Conservation (phyloP, 768 basidiomycete genomes). For the Suillus bovinus region DNA sequence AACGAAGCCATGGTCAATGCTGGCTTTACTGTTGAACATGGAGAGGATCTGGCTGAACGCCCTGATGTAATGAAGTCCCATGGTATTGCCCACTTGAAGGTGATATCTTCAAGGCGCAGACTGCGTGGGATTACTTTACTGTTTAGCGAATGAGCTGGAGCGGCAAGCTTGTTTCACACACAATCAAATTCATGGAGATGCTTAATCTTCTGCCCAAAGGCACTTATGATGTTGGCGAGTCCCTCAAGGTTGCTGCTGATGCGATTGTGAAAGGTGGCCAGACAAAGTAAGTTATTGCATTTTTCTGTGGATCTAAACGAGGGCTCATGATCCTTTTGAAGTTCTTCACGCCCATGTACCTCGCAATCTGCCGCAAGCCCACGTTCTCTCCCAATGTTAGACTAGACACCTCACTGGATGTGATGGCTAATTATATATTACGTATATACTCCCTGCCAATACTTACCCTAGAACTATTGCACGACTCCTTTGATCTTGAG, state of each 20-base stretch:
- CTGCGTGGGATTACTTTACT: slow-evolving; percentile 80
- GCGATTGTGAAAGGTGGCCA: slow-evolving; percentile 78
- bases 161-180: slow-evolving; percentile 79
- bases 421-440: background rate
- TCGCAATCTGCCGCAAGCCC: slow-evolving; percentile 64
- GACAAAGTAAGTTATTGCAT: slow-evolving; percentile 52
- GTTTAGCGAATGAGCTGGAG: slow-evolving; percentile 85
- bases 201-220: slow-evolving; percentile 82
- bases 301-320: background rate
- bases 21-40: slow-evolving; percentile 82
- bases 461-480: background rate
- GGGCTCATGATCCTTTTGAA: slow-evolving; percentile 32
- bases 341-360: slow-evolving; percentile 89
- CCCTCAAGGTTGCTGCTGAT: slow-evolving; percentile 70
- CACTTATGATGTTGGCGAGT: slow-evolving; percentile 81
- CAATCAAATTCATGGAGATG: slow-evolving; percentile 70
- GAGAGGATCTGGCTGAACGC: slow-evolving; percentile 88
- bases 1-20: slow-evolving; percentile 71
- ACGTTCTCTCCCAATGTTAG: slow-evolving; percentile 13
- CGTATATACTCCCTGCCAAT: slow-evolving; percentile 5
- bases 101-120: slow-evolving; percentile 85
- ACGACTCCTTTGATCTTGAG: background rate
- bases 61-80: slow-evolving; percentile 61
- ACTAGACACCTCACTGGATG: background rate
- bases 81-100: slow-evolving; percentile 97